Evolutionary conservation across 768 basidiomycete species (phyloP).

Genomic region (Boletellus ananas): DNA sequence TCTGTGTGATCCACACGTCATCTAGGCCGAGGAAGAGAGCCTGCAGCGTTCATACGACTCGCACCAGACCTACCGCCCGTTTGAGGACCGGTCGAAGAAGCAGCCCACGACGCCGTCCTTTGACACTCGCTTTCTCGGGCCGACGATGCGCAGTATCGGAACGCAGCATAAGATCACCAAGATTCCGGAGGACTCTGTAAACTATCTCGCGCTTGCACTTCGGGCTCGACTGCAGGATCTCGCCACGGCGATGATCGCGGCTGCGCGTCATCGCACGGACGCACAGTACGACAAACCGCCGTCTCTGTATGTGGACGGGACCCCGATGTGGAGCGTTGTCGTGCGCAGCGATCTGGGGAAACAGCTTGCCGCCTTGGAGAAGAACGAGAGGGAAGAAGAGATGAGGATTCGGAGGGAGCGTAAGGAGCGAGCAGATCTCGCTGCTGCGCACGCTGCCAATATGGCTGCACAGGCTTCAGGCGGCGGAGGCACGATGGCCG

Average conservation of each 20-base stretch:
- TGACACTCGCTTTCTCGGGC: slow-evolving; percentile 58
- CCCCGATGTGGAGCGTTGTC: slow-evolving; percentile 80
- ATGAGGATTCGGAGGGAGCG: slow-evolving; percentile 67
- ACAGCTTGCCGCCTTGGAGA: slow-evolving; percentile 72
- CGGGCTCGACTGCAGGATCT: slow-evolving; percentile 71
- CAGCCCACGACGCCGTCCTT: slow-evolving; percentile 70
- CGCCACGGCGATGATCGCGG: slow-evolving; percentile 62
- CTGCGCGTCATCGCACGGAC: slow-evolving; percentile 65
- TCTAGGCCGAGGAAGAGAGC: slow-evolving; percentile 84
- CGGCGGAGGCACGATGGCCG: slow-evolving; percentile 21
- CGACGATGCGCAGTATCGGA: slow-evolving; percentile 65
- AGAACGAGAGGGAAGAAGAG: slow-evolving; percentile 82
- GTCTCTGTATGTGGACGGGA: slow-evolving; percentile 59
- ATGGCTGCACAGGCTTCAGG: slow-evolving; percentile 54
- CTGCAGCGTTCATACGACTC: slow-evolving; percentile 64
- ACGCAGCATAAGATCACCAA: slow-evolving; percentile 64
- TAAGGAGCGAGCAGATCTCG: slow-evolving; percentile 71
- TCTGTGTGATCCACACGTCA: background rate
- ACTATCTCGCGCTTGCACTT: slow-evolving; percentile 76
- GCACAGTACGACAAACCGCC: slow-evolving; percentile 67
- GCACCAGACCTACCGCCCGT: slow-evolving; percentile 59
- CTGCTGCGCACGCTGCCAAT: slow-evolving; percentile 65
- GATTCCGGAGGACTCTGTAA: slow-evolving; percentile 67
- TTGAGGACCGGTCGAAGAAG: slow-evolving; percentile 76
- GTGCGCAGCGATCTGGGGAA: slow-evolving; percentile 79